A percentile compares a stretch with the other conserved stretches of the same genome.
phyloP scores from a whole-genome alignment of 2,329 filamentous ascomycete genomes.

The Penicillium sp. region DNA sequence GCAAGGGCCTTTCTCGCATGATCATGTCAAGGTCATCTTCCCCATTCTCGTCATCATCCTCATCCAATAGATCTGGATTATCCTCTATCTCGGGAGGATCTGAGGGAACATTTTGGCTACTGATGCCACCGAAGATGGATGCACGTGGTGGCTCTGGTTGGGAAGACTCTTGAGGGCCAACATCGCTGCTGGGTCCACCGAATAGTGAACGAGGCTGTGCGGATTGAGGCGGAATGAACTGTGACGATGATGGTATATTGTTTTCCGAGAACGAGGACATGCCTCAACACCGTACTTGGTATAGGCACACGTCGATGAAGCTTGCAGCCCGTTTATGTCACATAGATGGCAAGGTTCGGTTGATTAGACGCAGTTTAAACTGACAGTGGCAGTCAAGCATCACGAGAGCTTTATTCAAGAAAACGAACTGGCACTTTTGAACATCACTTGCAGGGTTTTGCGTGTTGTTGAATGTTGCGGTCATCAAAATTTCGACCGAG shows the following conservation, averaged over 20 bases:
- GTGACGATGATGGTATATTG: conserved; percentile 13
- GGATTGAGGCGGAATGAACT: conserved; percentile 18
- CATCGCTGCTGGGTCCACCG: conserved; percentile 23
- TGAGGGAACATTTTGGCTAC: conserved; percentile 18
- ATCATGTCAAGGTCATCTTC: conserved; percentile 20
- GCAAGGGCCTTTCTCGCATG: conserved; percentile 18
- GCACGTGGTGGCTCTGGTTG: conserved; percentile 21
- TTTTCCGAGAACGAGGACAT: conserved; percentile 29
- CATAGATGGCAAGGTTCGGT: not conserved
- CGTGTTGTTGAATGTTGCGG: not conserved
- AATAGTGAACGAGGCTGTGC: conserved; percentile 20
- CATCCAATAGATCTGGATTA: conserved; percentile 7
- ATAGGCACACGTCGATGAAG: not conserved
- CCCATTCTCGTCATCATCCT: conserved; percentile 1
- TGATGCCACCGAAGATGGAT: conserved; percentile 29
- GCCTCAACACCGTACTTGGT: conserved; percentile 7
- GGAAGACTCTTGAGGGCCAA: conserved; percentile 25
- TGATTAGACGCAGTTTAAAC: not conserved
- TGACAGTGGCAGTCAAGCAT: conserved; percentile 2
- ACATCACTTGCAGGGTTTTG: not conserved
- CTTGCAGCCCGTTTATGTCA: conserved; percentile 6
- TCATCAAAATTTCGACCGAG: conserved; percentile 11
- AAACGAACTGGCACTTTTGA: not conserved
- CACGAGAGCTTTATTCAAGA: not conserved
- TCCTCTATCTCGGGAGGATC: conserved; percentile 6